phyloP scores from a whole-genome alignment of 2,329 filamentous ascomycete species.

The Sporothrix dimorphospora region DNA sequence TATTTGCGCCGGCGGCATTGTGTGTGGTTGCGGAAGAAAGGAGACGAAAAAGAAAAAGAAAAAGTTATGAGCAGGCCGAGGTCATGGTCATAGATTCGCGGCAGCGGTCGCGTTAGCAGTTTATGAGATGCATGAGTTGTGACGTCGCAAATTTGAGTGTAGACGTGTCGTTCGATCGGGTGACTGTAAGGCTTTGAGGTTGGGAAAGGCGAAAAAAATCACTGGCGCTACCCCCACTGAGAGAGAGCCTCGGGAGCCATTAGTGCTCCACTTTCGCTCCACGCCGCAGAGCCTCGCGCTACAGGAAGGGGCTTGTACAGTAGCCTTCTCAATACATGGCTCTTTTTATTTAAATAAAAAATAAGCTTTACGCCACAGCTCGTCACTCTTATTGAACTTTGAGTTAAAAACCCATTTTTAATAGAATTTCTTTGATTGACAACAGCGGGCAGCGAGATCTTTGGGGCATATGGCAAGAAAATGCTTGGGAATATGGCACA shows the following conservation, averaged over 20 bases:
- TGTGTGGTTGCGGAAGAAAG: not conserved
- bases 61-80: not conserved
- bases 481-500: not conserved
- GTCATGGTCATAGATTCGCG: not conserved
- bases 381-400: too few relatives aligned
- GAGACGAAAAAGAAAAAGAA: not conserved
- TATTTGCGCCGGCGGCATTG: not conserved
- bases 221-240: not conserved
- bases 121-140: not conserved
- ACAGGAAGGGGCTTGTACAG: not conserved
- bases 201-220: constrained; percentile 6
- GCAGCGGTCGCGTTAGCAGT: not conserved
- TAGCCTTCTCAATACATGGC: not conserved
- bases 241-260: not conserved
- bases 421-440: too few relatives aligned
- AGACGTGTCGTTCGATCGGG: not conserved
- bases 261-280: not conserved
- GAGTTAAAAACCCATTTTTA: too few relatives aligned
- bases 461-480: not conserved
- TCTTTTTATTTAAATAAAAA: not conserved
- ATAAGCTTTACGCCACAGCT: too few relatives aligned
- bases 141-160: not conserved
- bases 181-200: not conserved
- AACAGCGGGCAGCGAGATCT: too few relatives aligned
- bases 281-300: constrained; percentile 21